Evolutionary conservation across 805 yeast genomes (phyloP).

Genomic region (Millerago galiae): DNA sequence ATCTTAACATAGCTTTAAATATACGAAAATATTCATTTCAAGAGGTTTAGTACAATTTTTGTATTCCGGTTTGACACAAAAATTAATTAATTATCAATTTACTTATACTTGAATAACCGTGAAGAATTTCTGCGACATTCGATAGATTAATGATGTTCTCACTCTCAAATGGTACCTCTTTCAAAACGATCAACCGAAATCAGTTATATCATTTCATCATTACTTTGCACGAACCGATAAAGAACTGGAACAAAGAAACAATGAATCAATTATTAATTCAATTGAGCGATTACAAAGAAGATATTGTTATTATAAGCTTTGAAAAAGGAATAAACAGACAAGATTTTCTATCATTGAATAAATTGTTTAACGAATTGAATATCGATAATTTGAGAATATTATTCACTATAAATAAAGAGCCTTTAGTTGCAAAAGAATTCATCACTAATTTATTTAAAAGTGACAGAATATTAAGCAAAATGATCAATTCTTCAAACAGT

Average conservation of each 20-base stretch:
- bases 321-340: neutral
- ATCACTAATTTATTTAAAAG: conserved; percentile 4
- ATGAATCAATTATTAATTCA: neutral
- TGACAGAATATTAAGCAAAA: conserved; percentile 3
- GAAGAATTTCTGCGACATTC: no score
- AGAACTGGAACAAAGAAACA: neutral
- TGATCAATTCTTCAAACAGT: conserved; percentile 1
- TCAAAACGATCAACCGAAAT: conserved; percentile 2
- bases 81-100: no score
- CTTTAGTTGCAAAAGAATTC: neutral
- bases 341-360: neutral
- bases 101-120: no score
- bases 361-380: neutral
- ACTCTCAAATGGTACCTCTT: conserved; percentile 4
- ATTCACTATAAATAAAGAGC: neutral
- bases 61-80: no score
- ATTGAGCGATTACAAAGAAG: no score
- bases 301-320: neutral
- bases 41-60: no score
- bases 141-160: no score
- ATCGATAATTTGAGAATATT: neutral
- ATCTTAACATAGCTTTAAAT: no score
- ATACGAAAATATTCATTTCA: no score
- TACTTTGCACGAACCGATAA: neutral
- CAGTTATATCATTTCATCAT: neutral